Evolutionary conservation across 371 early-diverging fungal species (phyloP), one percentile per base, ranked within the genome.

Genomic region (Sanchytrium tribonematis): DNA sequence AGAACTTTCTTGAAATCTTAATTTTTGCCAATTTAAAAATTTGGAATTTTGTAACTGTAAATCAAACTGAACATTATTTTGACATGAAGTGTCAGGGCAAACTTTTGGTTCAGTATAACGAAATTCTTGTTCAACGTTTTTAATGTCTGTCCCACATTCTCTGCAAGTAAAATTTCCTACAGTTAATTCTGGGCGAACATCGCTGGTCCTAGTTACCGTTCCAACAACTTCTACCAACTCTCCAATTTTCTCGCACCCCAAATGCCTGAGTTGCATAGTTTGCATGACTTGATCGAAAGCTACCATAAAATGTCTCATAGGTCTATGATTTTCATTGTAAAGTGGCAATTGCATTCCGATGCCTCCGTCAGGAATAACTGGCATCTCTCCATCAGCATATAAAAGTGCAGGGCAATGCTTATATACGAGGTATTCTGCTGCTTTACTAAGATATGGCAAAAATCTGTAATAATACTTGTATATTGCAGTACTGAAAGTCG

Each of bases 11-110:
- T 99, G 99, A 67, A 99, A 83, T 30, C 97, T 82, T 29, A 98
- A 84, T 73, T 90, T 86, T 80, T 99, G 98, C 97, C 97, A 99
- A 79, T 98, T 97, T 31, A 84, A 84, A 77, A 98, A 99, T 71
- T 84, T 83, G 74, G 87, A 88, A 75, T 88, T 85, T 72, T 89
- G 90, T 29, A 90, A 81, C 68, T 85, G 77, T 31, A 98, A 77
- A 65, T 84, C 82, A 88, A 94, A 97, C 69, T 83, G 76, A 28
- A 76, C 78, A 66, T 91, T 81, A 78, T 98, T 98, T 71, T 85
- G 82, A 78, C 98, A 98, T 28, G 84, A 81, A 2, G 83, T 80
- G 73, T 88, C 91, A 69, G 84, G 84, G 78, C 99, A 99, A 74
- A 88, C 85, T 28, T 83, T 80, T n/a, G 98, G 98, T 85, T 94